Base-by-base conservation (phyloP, 352 stramenopile genomes). In the Globisporangium carolinianum region DNA sequence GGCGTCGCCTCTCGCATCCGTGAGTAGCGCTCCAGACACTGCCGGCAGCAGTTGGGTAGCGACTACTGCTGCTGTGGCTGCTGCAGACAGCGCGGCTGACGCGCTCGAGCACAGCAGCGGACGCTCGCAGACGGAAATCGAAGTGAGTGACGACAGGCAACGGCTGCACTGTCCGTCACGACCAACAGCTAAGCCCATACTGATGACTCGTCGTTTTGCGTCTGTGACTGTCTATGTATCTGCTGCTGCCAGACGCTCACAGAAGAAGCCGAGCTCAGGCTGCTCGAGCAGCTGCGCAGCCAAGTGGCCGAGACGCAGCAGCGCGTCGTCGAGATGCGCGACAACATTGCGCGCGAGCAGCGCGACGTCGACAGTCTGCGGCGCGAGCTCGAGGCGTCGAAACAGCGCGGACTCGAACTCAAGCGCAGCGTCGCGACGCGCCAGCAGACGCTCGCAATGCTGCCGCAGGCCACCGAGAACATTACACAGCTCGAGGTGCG, bases 401-500 rank as follows among this genome's bases (percentile, higher is more conserved):
- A 78, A 60, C 46, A 53, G 1, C 63, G 49, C 0, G 65, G 68
- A 0, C 49, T 68, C 9, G 63, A 66, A 17, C 46, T 90, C n/a
- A 71, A 86, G 50, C 74, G 77, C 47, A 60, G 79, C 35, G 54
- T 90, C 2, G 65, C 65, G 17, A 74, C 61, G 24, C 69, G 84
- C 41, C 76, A 79, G 14, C 70, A 91, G 52, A 50, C 88, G 11
- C 56, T 94, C 15, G 60, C 63, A 6, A 79, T 94, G 59, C 61
- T 95, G 7, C 76, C 83, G 6, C 68, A 90, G 8, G 83, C 83
- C 0, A 56, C 76, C 45, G 70, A 68, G 24, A 90, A 94, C 43
- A 85, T 94, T 43, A 63, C 53, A 5, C 92, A 86, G 47, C 61
- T 95, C 0, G 66, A 94, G 57, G 69, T 80, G 17, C 32, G 62